Evolutionary conservation across 2,329 filamentous ascomycete species (phyloP).

Genomic region (Epichloe bromicola): DNA sequence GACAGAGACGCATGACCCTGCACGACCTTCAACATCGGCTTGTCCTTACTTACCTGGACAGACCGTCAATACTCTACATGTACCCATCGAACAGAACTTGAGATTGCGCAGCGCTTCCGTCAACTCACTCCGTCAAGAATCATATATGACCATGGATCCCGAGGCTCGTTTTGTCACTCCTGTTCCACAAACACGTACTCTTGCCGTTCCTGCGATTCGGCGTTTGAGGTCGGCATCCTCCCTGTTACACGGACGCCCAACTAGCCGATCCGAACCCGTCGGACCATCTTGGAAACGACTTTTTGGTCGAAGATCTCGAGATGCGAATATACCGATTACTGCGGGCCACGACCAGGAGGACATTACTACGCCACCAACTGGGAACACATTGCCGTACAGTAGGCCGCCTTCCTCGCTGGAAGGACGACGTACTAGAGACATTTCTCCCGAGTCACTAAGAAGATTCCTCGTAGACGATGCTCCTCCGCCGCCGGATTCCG

Average conservation of each 20-base stretch:
- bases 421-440: constrained; percentile 32
- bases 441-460: constrained; percentile 42
- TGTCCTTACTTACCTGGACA: constrained; percentile 87
- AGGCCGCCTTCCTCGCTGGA: constrained; percentile 17
- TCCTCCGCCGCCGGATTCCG: constrained; percentile 16
- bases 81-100: constrained; percentile 56
- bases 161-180: constrained; percentile 63
- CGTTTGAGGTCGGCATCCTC: constrained; percentile 20
- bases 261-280: constrained; percentile 33
- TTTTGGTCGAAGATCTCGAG: constrained; percentile 26
- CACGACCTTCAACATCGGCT: constrained; percentile 58
- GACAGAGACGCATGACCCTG: constrained; percentile 61
- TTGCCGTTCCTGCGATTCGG: constrained; percentile 10
- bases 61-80: constrained; percentile 68
- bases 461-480: constrained; percentile 37
- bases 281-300: constrained; percentile 39
- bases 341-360: neutral
- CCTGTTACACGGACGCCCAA: constrained; percentile 25
- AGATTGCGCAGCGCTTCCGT: constrained; percentile 53
- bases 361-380: neutral
- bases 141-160: constrained; percentile 66
- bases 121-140: constrained; percentile 42
- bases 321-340: neutral
- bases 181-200: constrained; percentile 36
- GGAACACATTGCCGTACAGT: neutral